Evolutionary conservation across 2,329 filamentous ascomycete species (phyloP), one percentile per base, ranked within the genome.

Genomic region (Calonectria crousiana): DNA sequence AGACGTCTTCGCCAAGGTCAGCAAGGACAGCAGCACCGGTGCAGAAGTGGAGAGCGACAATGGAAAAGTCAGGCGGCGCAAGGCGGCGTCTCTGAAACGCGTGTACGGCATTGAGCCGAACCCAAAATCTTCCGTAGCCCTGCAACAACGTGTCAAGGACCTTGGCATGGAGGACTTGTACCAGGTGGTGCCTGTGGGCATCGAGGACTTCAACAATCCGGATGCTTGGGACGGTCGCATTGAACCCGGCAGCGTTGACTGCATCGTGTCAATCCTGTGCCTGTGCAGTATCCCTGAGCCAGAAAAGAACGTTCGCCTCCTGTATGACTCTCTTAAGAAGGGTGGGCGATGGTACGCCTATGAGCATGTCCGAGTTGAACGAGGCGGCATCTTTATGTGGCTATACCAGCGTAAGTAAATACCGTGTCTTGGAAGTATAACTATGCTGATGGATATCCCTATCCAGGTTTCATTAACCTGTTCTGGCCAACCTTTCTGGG

Each of bases 91-190:
- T n/a, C 76, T 90, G 69, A 86, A 83, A 38, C 87, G 86, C 38
- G 85, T 94, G 53, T 93, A 91, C 78, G 92, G 92, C 69, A 88
- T 94, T 6, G 92, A 94, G 83, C 92, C 92, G 4, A 93, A 93
- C 80, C 69, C 81, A 0, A 87, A 85, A 44, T 89, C 90, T 69
- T 90, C 92, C 76, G 81, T 81, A 0, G 82, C 82, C 6, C 84
- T 94, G 67, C 83, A 85, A 1, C 79, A 82, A 49, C 87, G 87
- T 28, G 86, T 92, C 5, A 80, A 83, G 14, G 86, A 87, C 1
- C 87, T 90, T 1, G 91, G 90, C 0, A 83, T 94, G 3, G 85
- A 87, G 9, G 89, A 85, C 67, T 83, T 89, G 10, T 94, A 94
- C 81, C 88, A 91, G 80, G 88, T 93, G 71, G 87, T 93, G 13